Base-by-base conservation (phyloP, 306 rosid genomes). In the Gleditsia sinensis region DNA sequence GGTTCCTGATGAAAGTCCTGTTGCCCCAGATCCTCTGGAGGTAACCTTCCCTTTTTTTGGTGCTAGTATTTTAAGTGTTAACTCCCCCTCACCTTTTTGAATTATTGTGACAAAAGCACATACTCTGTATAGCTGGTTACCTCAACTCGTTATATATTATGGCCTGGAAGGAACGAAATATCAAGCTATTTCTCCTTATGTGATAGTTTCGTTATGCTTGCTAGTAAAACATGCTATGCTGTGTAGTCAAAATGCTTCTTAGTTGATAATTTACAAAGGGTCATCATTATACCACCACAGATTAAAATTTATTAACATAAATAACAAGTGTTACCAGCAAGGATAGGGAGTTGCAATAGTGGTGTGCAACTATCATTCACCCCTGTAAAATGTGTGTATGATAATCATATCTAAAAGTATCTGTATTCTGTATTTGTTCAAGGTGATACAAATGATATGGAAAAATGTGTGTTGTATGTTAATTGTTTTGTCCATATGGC, bases 11-110 rank as follows among this genome's bases (percentile, higher is more conserved):
- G 84, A 77, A 72, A 68, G 58, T 88, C 86, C 84, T 33, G 83
- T 83, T 33, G 83, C 85, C 46, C 54, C 86, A 76, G 92, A 90
- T 79, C 90, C 97, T 40, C 37, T 82, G 63, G 92, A 88, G 98
- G 99, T 95, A 88, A 72, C 46, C 77, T 9, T 59, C 36, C 75
- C 59, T 57, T 62, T 49, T 56, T 28, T 40, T 30, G 28, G 54
- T 60, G 57, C 59, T 50, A 33, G n/a, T 28, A 19, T 42, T 74
- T 28, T 75, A 48, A 46, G 8, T 39, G 33, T 46, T 64, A 48
- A 34, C 2, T 1, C 63, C 57, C 21, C 40, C 19, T 20, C 21
- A 11, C 39, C 21, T 56, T 13, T 11, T 13, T 6, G 37, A 25
- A 27, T 27, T 9, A n/a, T 28, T 46, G 16, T 58, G 33, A 6